Evolutionary conservation across 2,329 filamentous ascomycete species (phyloP).

Genomic region (Amauroascus verrucosus): DNA sequence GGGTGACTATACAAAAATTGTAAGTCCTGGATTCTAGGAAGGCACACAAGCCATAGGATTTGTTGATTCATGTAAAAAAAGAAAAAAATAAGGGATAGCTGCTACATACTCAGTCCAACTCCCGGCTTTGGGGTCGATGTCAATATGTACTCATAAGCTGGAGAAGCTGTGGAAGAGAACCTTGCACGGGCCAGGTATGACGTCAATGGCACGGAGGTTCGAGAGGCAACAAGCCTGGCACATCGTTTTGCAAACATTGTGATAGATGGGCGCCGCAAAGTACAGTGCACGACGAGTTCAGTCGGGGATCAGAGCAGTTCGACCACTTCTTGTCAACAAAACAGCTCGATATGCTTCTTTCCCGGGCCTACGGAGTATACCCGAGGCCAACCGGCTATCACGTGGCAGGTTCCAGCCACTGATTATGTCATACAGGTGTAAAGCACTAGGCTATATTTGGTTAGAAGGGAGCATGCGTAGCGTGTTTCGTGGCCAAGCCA

Average conservation of each 20-base stretch:
- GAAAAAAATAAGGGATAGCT: no score
- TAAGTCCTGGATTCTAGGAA: no score
- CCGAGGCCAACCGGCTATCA: constrained; percentile 25
- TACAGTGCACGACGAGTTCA: constrained; percentile 32
- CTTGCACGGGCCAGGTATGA: constrained; percentile 28
- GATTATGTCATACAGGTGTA: not conserved
- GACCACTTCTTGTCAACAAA: not conserved
- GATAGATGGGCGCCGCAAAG: not conserved
- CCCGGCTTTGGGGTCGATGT: constrained; percentile 76
- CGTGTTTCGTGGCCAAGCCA: not conserved
- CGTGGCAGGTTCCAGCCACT: not conserved
- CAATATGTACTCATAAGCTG: constrained; percentile 67
- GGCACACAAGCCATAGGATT: not conserved
- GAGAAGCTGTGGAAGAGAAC: constrained; percentile 30
- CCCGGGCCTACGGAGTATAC: constrained; percentile 1
- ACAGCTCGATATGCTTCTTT: not conserved
- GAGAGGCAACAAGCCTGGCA: constrained; percentile 51
- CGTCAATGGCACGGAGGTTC: constrained; percentile 33
- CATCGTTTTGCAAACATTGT: constrained; percentile 39
- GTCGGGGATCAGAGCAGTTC: constrained; percentile 30
- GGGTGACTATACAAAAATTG: constrained; percentile 53
- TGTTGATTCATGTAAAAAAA: no score
- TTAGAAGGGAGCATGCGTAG: not conserved
- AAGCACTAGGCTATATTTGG: not conserved
- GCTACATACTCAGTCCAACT: constrained; percentile 66